phyloP scores from a whole-genome alignment of 2,329 filamentous ascomycete species.

The Nemania diffusa region DNA sequence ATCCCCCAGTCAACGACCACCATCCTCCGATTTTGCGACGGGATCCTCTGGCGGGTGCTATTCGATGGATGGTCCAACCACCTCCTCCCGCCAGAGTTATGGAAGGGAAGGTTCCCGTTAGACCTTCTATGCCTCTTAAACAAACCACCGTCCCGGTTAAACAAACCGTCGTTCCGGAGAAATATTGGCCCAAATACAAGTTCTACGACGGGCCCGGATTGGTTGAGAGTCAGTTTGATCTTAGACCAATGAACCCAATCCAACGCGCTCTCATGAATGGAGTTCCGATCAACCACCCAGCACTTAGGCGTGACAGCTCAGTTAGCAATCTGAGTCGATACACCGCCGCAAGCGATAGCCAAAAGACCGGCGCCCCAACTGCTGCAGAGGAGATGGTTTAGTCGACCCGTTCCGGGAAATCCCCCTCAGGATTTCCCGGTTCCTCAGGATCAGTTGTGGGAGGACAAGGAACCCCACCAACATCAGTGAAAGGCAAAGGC shows the following conservation, averaged over 20 bases:
- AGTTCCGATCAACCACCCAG: neutral
- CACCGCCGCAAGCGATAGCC: slow-evolving; percentile 53
- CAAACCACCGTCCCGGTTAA: no score
- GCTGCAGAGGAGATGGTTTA: neutral
- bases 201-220: no score
- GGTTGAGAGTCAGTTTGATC: no score
- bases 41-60: slow-evolving; percentile 76
- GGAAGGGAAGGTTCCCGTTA: slow-evolving; percentile 82
- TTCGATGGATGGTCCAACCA: slow-evolving; percentile 92
- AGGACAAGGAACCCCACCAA: neutral
- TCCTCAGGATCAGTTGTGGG: neutral
- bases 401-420: neutral
- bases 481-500: neutral
- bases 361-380: neutral
- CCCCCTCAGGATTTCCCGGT: neutral
- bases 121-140: no score
- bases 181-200: no score
- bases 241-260: slow-evolving; percentile 60
- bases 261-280: slow-evolving; percentile 45
- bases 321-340: slow-evolving; percentile 51
- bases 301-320: slow-evolving; percentile 52
- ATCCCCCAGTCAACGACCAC: slow-evolving; percentile 84
- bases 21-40: slow-evolving; percentile 86
- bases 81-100: slow-evolving; percentile 91
- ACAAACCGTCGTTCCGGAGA: no score